Base-by-base conservation (phyloP, 2,329 filamentous ascomycete genomes). In the Colletotrichum orbiculare region DNA sequence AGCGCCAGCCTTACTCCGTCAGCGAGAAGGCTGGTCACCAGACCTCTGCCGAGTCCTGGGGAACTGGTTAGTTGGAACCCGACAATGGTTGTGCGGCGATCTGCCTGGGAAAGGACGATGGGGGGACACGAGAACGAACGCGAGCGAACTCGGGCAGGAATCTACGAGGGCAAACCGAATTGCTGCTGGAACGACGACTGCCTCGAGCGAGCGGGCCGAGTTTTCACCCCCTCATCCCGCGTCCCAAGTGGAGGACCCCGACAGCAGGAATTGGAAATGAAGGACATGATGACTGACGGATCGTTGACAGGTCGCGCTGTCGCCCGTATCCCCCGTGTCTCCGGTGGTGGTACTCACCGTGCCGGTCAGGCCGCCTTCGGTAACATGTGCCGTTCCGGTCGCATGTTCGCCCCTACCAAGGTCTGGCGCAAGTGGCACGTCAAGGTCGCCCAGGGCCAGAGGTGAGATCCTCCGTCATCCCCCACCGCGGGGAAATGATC, bases 1-100 rank as follows among this genome's bases (percentile, higher is more conserved):
- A 97, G 91, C 92, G 96, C 83, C 96, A 99, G 79, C 94, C 96
- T 76, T 99, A 99, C 84, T 90, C 96, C 79, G 96, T 99, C 88
- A 97, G 94, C 91, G 95, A 98, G 92, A 99, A 99, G 92, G 96
- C 96, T 81, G 96, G 96, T 87, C 96, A 99, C 87, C 96, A 99
- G 88, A 99, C 96, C 81, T 97, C 93, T 85, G 96, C 96, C 81
- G 96, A 99, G 89, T 99, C 96, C 74, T 99, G 96, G 96, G 95
- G 95, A 91, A 98, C 95, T 87, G 95, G 93, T 96, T 82, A 85
- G 91, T 91, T 74, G 25, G 25, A 66, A 65, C 37, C 48, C 43
- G 64, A 59, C 57, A 49, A 41, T 13, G 35, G 8, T 6, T n/a
- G 61, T 7, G 43, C 37, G n/a, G 38, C n/a, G 42, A 48, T 38